Evolutionary conservation across 139 green algal species (phyloP), one percentile per base, ranked within the genome.

Genomic region (Coelastrella sp.): DNA sequence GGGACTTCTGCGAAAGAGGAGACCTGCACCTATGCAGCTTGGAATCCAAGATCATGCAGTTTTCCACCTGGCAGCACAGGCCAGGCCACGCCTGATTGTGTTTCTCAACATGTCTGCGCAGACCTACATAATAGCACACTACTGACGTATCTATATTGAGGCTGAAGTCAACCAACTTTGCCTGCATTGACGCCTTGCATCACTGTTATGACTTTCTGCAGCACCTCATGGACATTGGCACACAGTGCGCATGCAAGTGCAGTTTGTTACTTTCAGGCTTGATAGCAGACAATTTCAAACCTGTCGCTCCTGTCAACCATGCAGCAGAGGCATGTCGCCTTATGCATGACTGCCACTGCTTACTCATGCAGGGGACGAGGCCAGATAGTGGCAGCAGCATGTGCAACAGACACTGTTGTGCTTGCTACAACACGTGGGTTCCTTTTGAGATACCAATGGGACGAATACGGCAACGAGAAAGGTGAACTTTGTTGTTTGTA

Each of bases 401-500:
- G 91, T 61, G 93, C 90, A n/a, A 92, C 86, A 64, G 95, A 97
- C n/a, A 86, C 56, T 7, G 89, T 99, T 5, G 86, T 97, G 13
- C 88, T 99, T 32, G 96, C 94, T 23, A 99, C 97, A 16, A 94
- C 92, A 3, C 75, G 93, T 7, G 96, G 95, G 7, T 98, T 92
- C 81, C 81, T 99, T 59, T 79, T 98, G 58, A 94, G 97, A 3
- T 98, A 98, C 89, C 92, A 96, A 60, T 95, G 94, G 94, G 94
- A 96, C 65, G 88, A 94, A 5, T 90, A 93, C 22, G 93, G 92
- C 84, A 94, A 92, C 75, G 93, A 95, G 14, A 86, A 87, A 76
- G 87, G 87, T 91, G 32, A 47, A 47, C 19, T n/a, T 3, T 61
- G 47, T 54, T 71, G 66, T 19, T 23, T 60, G 78, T 8, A 13